Conservation (phyloP, 805 yeast species). For the Wickerhamiella qilinensis region DNA sequence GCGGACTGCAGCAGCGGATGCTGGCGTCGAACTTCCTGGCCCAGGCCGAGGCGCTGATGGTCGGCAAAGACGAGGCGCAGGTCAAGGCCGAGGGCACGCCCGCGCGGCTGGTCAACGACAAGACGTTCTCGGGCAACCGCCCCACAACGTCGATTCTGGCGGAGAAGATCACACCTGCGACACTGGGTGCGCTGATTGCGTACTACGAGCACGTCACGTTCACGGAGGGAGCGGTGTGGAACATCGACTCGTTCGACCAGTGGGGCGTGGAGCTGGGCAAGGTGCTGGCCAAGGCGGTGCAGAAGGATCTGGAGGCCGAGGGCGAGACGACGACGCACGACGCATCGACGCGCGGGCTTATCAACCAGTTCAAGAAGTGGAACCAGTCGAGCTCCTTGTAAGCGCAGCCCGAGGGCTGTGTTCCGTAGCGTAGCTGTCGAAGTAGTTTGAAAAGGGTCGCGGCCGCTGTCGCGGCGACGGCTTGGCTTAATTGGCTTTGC, state of each 20-base stretch:
- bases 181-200: constrained; percentile 90
- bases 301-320: constrained; percentile 63
- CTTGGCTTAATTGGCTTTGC: no score
- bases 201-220: constrained; percentile 96
- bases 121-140: constrained; percentile 94
- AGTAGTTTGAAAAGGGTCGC: no score
- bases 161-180: constrained; percentile 90
- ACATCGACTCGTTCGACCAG: constrained; percentile 98
- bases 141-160: constrained; percentile 96
- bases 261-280: constrained; percentile 99
- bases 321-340: constrained; percentile 56
- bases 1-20: constrained; percentile 91
- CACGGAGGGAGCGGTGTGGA: constrained; percentile 98
- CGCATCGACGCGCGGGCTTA: constrained; percentile 78
- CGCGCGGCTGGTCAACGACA: constrained; percentile 82
- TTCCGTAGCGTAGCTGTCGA: no score
- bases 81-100: constrained; percentile 83
- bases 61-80: constrained; percentile 67
- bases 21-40: constrained; percentile 98
- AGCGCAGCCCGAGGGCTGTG: constrained; percentile 1
- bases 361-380: constrained; percentile 93
- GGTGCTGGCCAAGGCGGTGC: constrained; percentile 90
- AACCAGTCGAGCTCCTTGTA: no score
- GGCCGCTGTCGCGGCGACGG: no score
- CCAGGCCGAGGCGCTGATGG: constrained; percentile 93